Conservation (phyloP, 495 filamentous ascomycete species). For the Talaromyces borbonicus region DNA sequence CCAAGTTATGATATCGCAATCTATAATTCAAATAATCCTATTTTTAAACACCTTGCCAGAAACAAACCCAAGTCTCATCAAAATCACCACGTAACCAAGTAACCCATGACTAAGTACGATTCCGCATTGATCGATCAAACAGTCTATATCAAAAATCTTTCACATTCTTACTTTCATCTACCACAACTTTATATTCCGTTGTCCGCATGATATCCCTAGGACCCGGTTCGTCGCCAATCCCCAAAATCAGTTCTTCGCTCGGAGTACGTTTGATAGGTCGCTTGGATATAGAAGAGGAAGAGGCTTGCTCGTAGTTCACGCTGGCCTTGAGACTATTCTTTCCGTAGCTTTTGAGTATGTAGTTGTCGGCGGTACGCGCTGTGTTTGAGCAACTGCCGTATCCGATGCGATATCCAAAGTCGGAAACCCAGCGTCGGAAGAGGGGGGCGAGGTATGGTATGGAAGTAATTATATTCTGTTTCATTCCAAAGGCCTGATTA, state of each 20-base stretch:
- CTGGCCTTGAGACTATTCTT: constrained; percentile 14
- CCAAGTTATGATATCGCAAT: too few relatives aligned
- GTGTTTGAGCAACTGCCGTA: constrained; percentile 13
- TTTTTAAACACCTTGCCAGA: too few relatives aligned
- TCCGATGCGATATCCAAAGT: constrained; percentile 13
- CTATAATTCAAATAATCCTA: too few relatives aligned
- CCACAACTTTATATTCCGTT: constrained; percentile 33
- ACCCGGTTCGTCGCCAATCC: constrained; percentile 12
- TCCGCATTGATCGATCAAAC: not conserved
- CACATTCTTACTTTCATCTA: constrained; percentile 15
- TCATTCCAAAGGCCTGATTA: not conserved
- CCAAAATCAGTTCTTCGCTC: constrained; percentile 39
- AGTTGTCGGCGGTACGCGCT: constrained; percentile 19
- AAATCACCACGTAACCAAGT: too few relatives aligned
- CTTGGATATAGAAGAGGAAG: constrained; percentile 19
- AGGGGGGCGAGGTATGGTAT: constrained; percentile 37
- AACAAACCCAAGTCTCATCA: too few relatives aligned
- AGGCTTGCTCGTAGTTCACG: constrained; percentile 18
- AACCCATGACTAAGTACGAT: too few relatives aligned
- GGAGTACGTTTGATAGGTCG: constrained; percentile 17
- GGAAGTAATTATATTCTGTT: constrained; percentile 38
- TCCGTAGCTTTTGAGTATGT: constrained; percentile 26
- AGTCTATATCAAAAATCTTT: not conserved
- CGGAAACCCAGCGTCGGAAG: constrained; percentile 26
- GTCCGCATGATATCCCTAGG: constrained; percentile 34